Evolutionary conservation across 345 rosid species (phyloP), one percentile per base, ranked within the genome.

Genomic region (Eucalyptus leucophloia): DNA sequence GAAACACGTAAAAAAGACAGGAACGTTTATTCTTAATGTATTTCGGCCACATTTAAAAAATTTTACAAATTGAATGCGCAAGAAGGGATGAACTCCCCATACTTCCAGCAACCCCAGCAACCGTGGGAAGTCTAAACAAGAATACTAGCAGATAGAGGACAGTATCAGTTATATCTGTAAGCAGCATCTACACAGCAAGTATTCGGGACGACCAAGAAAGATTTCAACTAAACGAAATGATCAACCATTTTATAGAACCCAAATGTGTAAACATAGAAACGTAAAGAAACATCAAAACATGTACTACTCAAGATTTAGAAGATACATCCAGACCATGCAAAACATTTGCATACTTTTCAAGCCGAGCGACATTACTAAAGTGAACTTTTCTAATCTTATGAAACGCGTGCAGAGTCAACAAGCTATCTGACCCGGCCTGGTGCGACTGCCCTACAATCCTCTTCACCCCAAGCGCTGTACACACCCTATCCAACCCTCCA

Each of bases 391-490:
- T 91, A 19, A 93, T 89, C 77, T 62, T 90, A 80, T 53, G 62
- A 87, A 89, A 93, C 14, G 92, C 92, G 85, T 92, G 93, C 72
- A 93, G 51, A 30, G 94, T 92, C 91, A 93, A 82, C 90, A 93
- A 90, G 86, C 94, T 93, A 90, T 93, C 94, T 3, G 93, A 93
- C 53, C 94, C 92, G 17, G 93, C 94, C 87, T 93, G 94, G 58
- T 93, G 94, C 14, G 91, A 91, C 89, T 90, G 90, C 86, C 94
- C 94, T 14, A 86, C 87, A 49, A 90, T 89, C 82, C 93, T 87
- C 32, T 90, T 85, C 86, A 92, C 90, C 15, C 88, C 89, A 65
- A 93, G 72, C 24, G 60, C 56, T 89, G 12, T 80, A 19, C 90
- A 88, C 9, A 91, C 90, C 82, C 90, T 80, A 21, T 93, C 91